Percentiles rank a stretch among this genome's conserved stretches.
phyloP scores from a whole-genome alignment of 148 eudicot genomes.

The Cornus suecica region DNA sequence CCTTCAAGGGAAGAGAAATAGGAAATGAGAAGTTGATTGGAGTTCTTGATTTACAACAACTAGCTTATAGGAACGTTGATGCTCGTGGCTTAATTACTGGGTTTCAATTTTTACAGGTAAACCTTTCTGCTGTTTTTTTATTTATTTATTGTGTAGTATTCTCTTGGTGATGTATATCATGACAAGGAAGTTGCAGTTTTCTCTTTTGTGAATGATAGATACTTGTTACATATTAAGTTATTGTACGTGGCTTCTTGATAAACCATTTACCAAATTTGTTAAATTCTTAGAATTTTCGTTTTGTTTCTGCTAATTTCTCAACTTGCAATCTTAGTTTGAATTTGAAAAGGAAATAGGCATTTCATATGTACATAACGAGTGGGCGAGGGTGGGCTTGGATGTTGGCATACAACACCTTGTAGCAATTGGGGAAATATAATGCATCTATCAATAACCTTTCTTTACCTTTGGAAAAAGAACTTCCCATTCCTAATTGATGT shows the following conservation, averaged over 20 bases:
- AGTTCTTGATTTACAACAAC: constrained; percentile 44
- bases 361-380: neutral
- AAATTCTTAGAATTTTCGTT: neutral
- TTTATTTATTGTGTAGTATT: neutral
- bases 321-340: neutral
- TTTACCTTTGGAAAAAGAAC: too few relatives aligned
- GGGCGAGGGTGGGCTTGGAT: neutral
- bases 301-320: neutral
- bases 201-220: neutral
- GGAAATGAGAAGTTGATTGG: constrained; percentile 57
- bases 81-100: constrained; percentile 54
- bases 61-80: constrained; percentile 50
- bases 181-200: neutral
- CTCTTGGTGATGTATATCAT: neutral
- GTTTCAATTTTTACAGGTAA: constrained; percentile 61
- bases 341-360: neutral
- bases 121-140: neutral
- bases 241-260: neutral
- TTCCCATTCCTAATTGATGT: too few relatives aligned
- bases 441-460: too few relatives aligned
- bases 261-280: neutral
- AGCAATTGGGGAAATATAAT: too few relatives aligned
- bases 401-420: too few relatives aligned
- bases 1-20: constrained; percentile 37
- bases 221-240: neutral